A percentile compares a stretch with the other conserved stretches of the same genome.
phyloP scores from a whole-genome alignment of 225 moss, liverwort and hornwort genomes.

The Marchantia paleacea region DNA sequence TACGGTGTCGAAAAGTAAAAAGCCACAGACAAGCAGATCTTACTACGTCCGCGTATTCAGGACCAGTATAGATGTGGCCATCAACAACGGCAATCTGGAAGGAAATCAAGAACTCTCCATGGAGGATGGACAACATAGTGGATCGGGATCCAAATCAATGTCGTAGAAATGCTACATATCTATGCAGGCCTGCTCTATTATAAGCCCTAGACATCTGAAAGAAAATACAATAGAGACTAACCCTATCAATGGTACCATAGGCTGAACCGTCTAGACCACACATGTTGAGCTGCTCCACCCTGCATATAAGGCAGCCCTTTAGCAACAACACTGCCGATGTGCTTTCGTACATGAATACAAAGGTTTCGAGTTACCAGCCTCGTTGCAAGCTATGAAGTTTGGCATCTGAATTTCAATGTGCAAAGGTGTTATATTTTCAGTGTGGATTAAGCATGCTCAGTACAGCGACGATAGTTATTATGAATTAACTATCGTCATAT shows the following conservation, averaged over 20 bases:
- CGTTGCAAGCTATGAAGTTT: neutral
- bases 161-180: neutral
- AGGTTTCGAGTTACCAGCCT: too few relatives aligned
- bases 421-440: neutral
- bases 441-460: neutral
- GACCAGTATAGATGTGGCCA: neutral
- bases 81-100: neutral
- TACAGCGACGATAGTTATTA: neutral
- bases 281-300: constrained; percentile 46
- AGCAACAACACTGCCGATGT: neutral
- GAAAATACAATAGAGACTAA: neutral
- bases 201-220: neutral
- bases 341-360: neutral
- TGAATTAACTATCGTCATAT: neutral
- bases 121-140: neutral
- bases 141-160: neutral
- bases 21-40: neutral
- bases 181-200: neutral
- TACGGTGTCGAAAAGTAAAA: neutral
- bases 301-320: constrained; percentile 9
- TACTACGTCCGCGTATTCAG: neutral
- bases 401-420: neutral
- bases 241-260: constrained; percentile 39
- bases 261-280: constrained; percentile 42
- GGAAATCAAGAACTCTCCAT: neutral